Evolutionary conservation across 2,329 filamentous ascomycete genomes (phyloP).

Genomic region (Colletotrichum chrysophilum): DNA sequence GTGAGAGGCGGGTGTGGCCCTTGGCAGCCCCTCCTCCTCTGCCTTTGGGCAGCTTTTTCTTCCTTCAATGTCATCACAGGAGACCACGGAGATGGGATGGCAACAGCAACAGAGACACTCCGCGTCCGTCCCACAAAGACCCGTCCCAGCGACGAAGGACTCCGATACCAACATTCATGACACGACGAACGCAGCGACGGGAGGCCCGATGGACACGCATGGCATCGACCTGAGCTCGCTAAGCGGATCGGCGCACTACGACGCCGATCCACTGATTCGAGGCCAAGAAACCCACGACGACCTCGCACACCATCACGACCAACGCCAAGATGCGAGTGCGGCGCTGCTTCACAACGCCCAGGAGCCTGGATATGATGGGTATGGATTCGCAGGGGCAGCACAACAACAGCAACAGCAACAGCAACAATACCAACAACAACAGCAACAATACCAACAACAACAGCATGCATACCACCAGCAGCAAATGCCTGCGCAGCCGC

Average conservation of each 20-base stretch:
- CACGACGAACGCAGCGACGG: neutral
- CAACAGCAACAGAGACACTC: neutral
- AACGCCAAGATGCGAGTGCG: constrained; percentile 1
- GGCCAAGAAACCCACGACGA: neutral
- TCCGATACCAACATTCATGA: neutral
- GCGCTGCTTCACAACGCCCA: constrained; percentile 8
- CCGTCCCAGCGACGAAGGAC: neutral
- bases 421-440: neutral
- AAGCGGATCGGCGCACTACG: constrained; percentile 12
- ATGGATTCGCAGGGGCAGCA: neutral
- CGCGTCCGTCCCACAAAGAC: neutral
- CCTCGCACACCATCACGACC: neutral
- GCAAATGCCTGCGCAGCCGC: neutral
- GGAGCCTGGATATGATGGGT: neutral
- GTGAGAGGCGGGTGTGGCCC: neutral
- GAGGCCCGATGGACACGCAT: constrained; percentile 11
- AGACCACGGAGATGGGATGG: neutral
- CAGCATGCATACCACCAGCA: neutral
- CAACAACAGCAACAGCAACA: neutral
- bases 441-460: neutral
- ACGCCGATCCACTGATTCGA: neutral
- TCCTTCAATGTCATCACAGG: neutral
- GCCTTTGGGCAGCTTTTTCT: neutral
- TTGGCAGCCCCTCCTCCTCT: neutral
- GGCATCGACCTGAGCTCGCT: constrained; percentile 17